Percentiles rank a stretch among this genome's conserved stretches.
phyloP scores from a whole-genome alignment of 73 alveolate species.

The Tetrahymena borealis region DNA sequence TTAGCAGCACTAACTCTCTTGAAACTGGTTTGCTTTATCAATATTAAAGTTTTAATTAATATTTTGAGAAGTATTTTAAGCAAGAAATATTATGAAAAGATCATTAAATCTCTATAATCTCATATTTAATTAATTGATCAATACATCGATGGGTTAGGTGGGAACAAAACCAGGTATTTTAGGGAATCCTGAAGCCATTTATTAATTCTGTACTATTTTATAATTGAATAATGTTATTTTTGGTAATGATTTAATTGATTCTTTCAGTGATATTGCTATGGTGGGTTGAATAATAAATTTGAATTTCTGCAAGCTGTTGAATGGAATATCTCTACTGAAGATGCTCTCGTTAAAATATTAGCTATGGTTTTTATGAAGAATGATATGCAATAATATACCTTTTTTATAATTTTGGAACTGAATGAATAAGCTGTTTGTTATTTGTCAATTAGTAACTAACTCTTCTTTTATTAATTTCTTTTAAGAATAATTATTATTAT shows the following conservation, averaged over 20 bases:
- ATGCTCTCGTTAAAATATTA: too few species aligned
- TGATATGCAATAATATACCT: too few species aligned
- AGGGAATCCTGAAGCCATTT: constrained; percentile 59
- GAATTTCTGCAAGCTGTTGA: too few species aligned
- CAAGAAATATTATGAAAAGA: constrained; percentile 4
- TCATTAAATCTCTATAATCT: constrained; percentile 29
- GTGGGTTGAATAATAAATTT: too few species aligned
- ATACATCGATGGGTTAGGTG: constrained; percentile 58
- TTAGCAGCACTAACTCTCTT: constrained; percentile 51
- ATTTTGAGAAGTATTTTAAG: constrained; percentile 8
- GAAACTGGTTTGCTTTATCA: constrained; percentile 43
- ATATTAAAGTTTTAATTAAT: neutral
- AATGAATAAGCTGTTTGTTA: neutral
- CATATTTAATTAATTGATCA: neutral
- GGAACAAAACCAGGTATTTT: constrained; percentile 80
- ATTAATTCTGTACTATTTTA: neutral
- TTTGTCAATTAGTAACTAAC: neutral
- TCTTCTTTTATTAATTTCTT: neutral
- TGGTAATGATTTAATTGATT: too few species aligned
- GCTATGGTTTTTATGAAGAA: too few species aligned
- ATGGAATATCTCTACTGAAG: too few species aligned
- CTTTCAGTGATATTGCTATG: too few species aligned
- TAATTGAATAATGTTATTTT: neutral
- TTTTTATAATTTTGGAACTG: neutral
- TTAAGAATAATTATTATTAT: neutral